Conservation (phyloP, 2,329 filamentous ascomycete species). For the Tolypocladium endophyticum region DNA sequence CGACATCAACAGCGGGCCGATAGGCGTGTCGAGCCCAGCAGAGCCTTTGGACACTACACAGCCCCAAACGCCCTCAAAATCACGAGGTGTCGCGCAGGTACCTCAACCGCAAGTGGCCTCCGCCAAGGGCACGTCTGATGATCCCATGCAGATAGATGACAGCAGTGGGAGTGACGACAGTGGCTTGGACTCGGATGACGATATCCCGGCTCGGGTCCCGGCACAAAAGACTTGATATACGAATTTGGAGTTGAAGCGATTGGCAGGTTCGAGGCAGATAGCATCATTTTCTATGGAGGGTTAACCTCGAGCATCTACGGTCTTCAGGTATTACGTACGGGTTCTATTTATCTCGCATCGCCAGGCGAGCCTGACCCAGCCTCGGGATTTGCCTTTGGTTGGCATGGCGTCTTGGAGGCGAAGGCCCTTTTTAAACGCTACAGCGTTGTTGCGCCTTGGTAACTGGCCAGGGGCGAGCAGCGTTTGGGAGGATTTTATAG, state of each 20-base stretch:
- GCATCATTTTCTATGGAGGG: background rate
- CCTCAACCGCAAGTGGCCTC: background rate
- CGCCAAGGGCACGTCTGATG: slow-evolving; percentile 9
- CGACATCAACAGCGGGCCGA: slow-evolving; percentile 25
- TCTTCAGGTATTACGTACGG: background rate
- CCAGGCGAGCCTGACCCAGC: background rate
- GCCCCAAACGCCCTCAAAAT: slow-evolving; percentile 10
- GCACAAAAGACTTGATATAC: background rate
- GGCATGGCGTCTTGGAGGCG: background rate
- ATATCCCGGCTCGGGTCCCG: slow-evolving; percentile 16
- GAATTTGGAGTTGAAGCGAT: background rate
- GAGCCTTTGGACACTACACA: slow-evolving; percentile 25
- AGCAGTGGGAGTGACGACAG: slow-evolving; percentile 1
- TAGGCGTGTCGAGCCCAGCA: slow-evolving; percentile 23
- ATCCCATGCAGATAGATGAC: slow-evolving; percentile 12
- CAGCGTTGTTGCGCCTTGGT: no score
- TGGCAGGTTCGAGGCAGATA: background rate
- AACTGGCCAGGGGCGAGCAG: background rate
- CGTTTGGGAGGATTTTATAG: background rate
- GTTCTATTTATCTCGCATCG: background rate
- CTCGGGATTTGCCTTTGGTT: background rate
- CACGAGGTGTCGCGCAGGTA: slow-evolving; percentile 6
- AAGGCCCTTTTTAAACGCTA: background rate
- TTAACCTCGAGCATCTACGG: background rate
- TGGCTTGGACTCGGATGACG: slow-evolving; percentile 9